Evolutionary conservation across 75 land plant species (phyloP), one percentile per base, ranked within the genome.

Genomic region (Cunninghamia lanceolata): DNA sequence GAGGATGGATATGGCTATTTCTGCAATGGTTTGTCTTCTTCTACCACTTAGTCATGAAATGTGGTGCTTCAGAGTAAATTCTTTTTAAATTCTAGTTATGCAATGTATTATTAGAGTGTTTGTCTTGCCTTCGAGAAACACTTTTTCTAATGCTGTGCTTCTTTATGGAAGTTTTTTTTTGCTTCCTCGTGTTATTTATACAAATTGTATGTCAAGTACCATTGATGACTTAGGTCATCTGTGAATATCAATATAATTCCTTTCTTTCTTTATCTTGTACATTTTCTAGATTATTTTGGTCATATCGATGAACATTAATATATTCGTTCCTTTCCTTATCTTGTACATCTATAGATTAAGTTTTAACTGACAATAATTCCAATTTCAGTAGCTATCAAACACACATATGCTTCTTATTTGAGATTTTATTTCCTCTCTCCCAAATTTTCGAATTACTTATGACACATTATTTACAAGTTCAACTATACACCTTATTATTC

Each of bases 1-100:
- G 91, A 90, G 74, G 91, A 90, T 86, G 91, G 91, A 39, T 88
- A 89, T 66, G 91, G 90, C 50, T 90, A 71, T 45, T 90, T 90
- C 56, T 90, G 90, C 85, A 90, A 86, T 56, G 91, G 91, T 90
- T 83, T 28, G 73, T 30, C 25, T 11, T 46, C 86, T 39, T 19
- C 80, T 28, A 63, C 2, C 16, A 19, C 40, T 11, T 38, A n/a
- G 3, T 21, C 81, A 39, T 17, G 46, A 82, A 42, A 16, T 86
- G 19, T 46, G 14, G 7, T 39, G 40, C 39, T 42, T 85, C 14
- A 13, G 21, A 9, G 38, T 15, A 28, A 75, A 35, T 38, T 3
- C 2, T 80, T 34, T 84, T 84, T 28, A 32, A 17, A 38, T 73
- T 2, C 10, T 73, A 32, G 35, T 32, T 59, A 32, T 32, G 74